Evolutionary conservation across 2,329 filamentous ascomycete species (phyloP), one percentile per base, ranked within the genome.

Genomic region (Ceratocystis alfenasii): DNA sequence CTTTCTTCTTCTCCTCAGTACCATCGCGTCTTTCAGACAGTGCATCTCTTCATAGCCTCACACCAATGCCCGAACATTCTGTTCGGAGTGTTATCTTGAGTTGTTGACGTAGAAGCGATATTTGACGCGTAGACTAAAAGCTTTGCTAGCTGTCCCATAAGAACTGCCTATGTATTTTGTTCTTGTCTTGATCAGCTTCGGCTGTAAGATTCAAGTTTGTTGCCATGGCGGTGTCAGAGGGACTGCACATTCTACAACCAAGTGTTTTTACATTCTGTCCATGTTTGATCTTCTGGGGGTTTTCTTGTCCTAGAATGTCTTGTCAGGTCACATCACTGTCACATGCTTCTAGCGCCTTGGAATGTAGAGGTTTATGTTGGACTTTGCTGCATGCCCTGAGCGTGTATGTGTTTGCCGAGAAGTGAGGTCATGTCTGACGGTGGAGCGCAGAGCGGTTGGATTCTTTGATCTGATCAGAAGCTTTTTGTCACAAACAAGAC

Each of bases 11-110:
- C 67, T 76, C 77, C 75, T 73, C 72, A 75, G 75, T 75, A 71
- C 79, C 84, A 87, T 86, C 87, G 87, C 83, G 81, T 87, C 86
- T 82, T 80, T 79, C 79, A 92, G 89, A 93, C 89, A 93, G 89
- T 92, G 84, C 88, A 87, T 83, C 81, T 81, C 86, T 86, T 85
- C 81, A 82, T 79, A 65, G 62, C 76, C 76, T 78, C 75, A 75
- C 77, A 79, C 79, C 79, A 75, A 79, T 76, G 75, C 79, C 77
- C 76, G 79, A 80, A 78, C 87, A 81, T 92, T 89, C 84, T 91
- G 88, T 80, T 78, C 78, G 80, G 73, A 70, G 74, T 78, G 76
- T 77, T 77, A 76, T 72, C 75, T 80, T 80, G 78, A 72, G 77
- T 78, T 77, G 76, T 88, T 87, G 85, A 81, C 86, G 82, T 77